phyloP scores from a whole-genome alignment of 805 yeast genomes.

The Myxozyma melibiosi region DNA sequence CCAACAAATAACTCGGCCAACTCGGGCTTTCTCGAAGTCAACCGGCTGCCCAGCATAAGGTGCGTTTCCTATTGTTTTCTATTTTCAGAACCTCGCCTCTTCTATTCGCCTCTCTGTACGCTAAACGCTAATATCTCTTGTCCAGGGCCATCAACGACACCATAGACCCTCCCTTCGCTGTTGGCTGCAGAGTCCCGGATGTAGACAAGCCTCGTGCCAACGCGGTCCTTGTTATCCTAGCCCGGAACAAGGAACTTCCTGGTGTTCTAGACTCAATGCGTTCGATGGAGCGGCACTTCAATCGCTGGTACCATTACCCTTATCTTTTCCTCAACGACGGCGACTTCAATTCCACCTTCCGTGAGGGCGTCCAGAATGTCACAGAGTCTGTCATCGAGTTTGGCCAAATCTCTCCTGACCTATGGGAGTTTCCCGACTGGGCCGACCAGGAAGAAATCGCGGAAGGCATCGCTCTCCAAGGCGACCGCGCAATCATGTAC shows the following conservation, averaged over 20 bases:
- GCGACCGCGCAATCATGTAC: slow-evolving; percentile 81
- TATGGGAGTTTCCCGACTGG: slow-evolving; percentile 71
- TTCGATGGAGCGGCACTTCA: slow-evolving; percentile 82
- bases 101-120: background rate
- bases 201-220: slow-evolving; percentile 59
- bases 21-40: slow-evolving; percentile 2
- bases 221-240: slow-evolving; percentile 83
- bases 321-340: slow-evolving; percentile 88
- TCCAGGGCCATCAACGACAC: slow-evolving; percentile 28
- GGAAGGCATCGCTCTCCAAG: slow-evolving; percentile 70
- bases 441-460: slow-evolving; percentile 50
- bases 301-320: slow-evolving; percentile 92
- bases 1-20: slow-evolving; percentile 1
- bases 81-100: background rate
- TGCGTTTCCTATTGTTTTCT: background rate
- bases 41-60: slow-evolving; percentile 16
- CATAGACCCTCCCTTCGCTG: slow-evolving; percentile 52
- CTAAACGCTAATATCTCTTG: background rate
- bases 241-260: slow-evolving; percentile 75
- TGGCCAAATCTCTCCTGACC: slow-evolving; percentile 59
- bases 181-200: slow-evolving; percentile 57
- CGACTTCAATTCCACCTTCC: slow-evolving; percentile 68
- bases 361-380: slow-evolving; percentile 50
- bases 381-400: slow-evolving; percentile 70
- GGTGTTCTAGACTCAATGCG: slow-evolving; percentile 76